Percentiles rank a stretch among this genome's conserved stretches.
These are phyloP conservation scores for Acanthamoeba sp. DNA, from an alignment of 208 protist species.

Conservation along the genomic window DNA sequence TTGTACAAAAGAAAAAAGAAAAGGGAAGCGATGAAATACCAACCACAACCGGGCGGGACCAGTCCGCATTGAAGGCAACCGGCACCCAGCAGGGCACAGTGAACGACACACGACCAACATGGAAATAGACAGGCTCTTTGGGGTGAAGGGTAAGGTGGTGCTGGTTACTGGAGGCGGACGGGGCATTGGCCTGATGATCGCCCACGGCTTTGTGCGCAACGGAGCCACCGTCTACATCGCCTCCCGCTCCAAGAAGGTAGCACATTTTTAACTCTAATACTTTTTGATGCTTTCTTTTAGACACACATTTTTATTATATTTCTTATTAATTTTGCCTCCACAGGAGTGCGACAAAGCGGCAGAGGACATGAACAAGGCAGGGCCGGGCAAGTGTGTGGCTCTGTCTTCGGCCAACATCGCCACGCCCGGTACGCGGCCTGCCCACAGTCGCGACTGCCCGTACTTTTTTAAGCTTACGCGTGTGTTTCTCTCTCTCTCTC, in stretches of 20 bases:
- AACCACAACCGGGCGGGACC: no score
- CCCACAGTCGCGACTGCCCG: background rate
- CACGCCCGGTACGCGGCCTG: background rate
- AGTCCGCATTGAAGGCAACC: no score
- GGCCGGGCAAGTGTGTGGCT: conserved; percentile 75
- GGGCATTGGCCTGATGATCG: conserved; percentile 80
- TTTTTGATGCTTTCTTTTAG: background rate
- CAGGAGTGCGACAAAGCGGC: conserved; percentile 44
- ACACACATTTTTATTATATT: background rate
- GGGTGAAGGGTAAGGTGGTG: conserved; percentile 44
- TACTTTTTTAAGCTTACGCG: background rate
- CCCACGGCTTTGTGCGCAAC: conserved; percentile 80
- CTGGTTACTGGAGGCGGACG: conserved; percentile 77
- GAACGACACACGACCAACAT: background rate
- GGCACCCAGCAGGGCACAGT: no score
- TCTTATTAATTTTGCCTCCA: background rate
- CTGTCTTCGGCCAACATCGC: conserved; percentile 54
- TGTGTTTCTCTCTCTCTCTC: conserved; percentile 18
- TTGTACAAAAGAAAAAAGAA: no score
- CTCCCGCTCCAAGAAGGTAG: conserved; percentile 75
- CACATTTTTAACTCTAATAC: background rate
- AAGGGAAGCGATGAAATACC: no score
- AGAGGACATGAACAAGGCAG: background rate
- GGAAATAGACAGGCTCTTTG: background rate
- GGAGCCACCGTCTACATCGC: conserved; percentile 84